These are phyloP conservation scores for Arxiozyma heterogenica DNA, from an alignment of 1,139 yeast species.

Conservation along the genomic window DNA sequence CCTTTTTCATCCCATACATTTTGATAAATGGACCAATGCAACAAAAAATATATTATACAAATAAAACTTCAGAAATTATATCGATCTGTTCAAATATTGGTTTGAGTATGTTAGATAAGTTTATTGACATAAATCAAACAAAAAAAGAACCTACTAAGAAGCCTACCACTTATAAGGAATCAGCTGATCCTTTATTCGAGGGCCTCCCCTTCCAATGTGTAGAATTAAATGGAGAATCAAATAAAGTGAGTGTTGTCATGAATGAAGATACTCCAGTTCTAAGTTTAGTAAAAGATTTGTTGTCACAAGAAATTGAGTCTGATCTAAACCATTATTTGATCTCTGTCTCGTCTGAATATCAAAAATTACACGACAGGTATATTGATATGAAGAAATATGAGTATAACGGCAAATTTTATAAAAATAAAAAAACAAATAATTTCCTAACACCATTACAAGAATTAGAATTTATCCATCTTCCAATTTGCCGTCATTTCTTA, in stretches of 20 bases:
- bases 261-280: neutral
- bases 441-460: conserved; percentile 7
- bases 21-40: conserved; percentile 5
- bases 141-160: neutral
- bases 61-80: conserved; percentile 7
- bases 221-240: neutral
- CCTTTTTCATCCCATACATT: conserved; percentile 8
- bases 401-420: neutral
- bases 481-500: conserved; percentile 9
- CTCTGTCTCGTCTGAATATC: conserved; percentile 7
- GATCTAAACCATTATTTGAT: conserved; percentile 9
- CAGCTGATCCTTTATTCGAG: neutral
- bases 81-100: conserved; percentile 3
- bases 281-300: neutral
- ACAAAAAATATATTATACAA: conserved; percentile 6
- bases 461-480: conserved; percentile 10
- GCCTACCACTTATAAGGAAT: neutral
- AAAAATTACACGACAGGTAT: conserved; percentile 5
- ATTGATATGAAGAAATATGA: conserved; percentile 3
- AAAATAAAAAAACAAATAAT: neutral
- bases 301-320: conserved; percentile 6
- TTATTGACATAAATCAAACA: conserved; percentile 4
- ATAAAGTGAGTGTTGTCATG: neutral
- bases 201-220: conserved; percentile 2
- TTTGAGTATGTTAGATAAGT: conserved; percentile 4